Percentiles rank a stretch among this genome's conserved stretches.
These are phyloP conservation scores for Camellia oleifera DNA, from an alignment of 179 eudicot species.

Conservation along the genomic window DNA sequence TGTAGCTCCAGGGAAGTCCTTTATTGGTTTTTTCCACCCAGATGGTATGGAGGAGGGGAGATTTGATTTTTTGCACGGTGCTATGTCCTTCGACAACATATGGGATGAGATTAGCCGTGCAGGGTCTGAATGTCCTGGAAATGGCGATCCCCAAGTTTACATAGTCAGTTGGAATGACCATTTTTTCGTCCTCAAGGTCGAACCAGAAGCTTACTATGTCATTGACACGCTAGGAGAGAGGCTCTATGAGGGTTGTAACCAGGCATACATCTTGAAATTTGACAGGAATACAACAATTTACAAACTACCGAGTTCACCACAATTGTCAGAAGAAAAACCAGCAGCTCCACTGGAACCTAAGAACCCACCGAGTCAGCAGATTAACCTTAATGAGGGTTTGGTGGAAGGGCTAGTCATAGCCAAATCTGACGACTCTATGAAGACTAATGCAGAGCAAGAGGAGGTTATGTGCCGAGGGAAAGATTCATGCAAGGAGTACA, in stretches of 20 bases:
- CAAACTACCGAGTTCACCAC: conserved; percentile 30
- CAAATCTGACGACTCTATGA: conserved; percentile 15
- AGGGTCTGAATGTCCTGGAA: conserved; percentile 20
- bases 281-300: conserved; percentile 50
- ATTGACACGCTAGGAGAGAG: conserved; percentile 87
- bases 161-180: conserved; percentile 90
- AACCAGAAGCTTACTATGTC: conserved; percentile 68
- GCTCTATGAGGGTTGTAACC: conserved; percentile 82
- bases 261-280: conserved; percentile 78
- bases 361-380: conserved; percentile 15
- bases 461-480: conserved; percentile 59
- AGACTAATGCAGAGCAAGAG: conserved; percentile 23
- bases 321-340: conserved; percentile 33
- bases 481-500: conserved; percentile 78
- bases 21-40: conserved; percentile 76
- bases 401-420: neutral
- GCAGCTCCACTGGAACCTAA: conserved; percentile 18
- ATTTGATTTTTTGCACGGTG: conserved; percentile 69
- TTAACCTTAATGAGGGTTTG: conserved; percentile 11
- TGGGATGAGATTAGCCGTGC: conserved; percentile 70
- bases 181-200: conserved; percentile 74
- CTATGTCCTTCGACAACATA: conserved; percentile 79
- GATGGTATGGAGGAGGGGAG: conserved; percentile 57
- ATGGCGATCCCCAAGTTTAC: conserved; percentile 40
- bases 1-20: conserved; percentile 57